phyloP scores from a whole-genome alignment of 2,329 filamentous ascomycete species.

The Fusarium sp. region DNA sequence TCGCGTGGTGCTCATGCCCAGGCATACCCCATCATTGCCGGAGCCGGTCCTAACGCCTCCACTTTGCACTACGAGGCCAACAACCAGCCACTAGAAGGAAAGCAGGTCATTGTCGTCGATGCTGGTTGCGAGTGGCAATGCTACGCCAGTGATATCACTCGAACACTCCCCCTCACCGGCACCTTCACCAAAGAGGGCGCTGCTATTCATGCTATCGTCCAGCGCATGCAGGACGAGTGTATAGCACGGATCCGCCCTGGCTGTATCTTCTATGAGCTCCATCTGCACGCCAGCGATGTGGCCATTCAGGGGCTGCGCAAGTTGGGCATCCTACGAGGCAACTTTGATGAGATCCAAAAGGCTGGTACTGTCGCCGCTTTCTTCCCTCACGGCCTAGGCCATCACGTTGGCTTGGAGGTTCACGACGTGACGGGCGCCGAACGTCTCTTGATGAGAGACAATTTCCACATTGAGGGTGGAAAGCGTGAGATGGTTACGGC shows the following conservation, averaged over 20 bases:
- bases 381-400: conserved; percentile 70
- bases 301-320: conserved; percentile 73
- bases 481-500: conserved; percentile 55
- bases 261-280: conserved; percentile 73
- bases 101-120: conserved; percentile 82
- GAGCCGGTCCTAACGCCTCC: conserved; percentile 79
- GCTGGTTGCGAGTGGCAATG: conserved; percentile 84
- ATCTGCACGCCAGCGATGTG: conserved; percentile 74
- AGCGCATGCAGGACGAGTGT: conserved; percentile 80
- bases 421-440: conserved; percentile 63
- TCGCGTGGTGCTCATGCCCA: conserved; percentile 76
- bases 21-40: conserved; percentile 89
- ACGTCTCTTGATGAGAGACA: conserved; percentile 46
- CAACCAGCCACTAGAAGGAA: conserved; percentile 71
- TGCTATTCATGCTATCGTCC: conserved; percentile 78
- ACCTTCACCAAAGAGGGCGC: conserved; percentile 71
- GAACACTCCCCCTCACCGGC: conserved; percentile 81
- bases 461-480: conserved; percentile 45
- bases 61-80: conserved; percentile 89
- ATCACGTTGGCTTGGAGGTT: conserved; percentile 71
- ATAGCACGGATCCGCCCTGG: conserved; percentile 74
- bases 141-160: conserved; percentile 90
- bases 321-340: conserved; percentile 75
- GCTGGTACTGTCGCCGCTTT: conserved; percentile 66
- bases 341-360: conserved; percentile 61